These are phyloP conservation scores for Gnomoniopsis sp. DNA, from an alignment of 2,329 filamentous ascomycete genomes.

Conservation along the genomic window DNA sequence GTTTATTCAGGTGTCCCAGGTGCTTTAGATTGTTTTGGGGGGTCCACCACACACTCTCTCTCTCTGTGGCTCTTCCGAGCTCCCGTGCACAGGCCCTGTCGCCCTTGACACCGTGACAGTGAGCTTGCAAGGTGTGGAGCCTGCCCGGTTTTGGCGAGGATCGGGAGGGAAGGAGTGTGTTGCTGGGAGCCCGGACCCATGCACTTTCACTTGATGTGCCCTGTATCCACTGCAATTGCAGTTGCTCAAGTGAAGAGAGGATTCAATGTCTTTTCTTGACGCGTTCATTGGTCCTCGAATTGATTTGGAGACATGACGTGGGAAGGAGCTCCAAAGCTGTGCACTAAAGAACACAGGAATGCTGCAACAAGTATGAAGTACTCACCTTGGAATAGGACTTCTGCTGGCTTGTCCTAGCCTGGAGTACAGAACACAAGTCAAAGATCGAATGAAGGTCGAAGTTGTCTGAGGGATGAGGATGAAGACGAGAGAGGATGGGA, in stretches of 20 bases:
- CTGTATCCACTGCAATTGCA: neutral
- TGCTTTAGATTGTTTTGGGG: slow-evolving; percentile 2
- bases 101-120: neutral
- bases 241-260: neutral
- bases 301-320: neutral
- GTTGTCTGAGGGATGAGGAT: neutral
- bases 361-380: neutral
- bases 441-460: neutral
- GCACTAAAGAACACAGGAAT: neutral
- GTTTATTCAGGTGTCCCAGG: neutral
- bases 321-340: neutral
- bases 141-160: neutral
- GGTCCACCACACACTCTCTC: neutral
- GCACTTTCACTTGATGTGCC: neutral
- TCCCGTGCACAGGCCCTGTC: neutral
- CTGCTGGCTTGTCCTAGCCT: neutral
- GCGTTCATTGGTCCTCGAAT: neutral
- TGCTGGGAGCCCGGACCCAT: neutral
- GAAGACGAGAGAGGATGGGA: neutral
- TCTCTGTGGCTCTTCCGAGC: neutral
- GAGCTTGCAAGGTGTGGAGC: slow-evolving; percentile 1
- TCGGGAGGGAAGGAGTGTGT: neutral
- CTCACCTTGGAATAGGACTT: neutral
- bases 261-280: neutral
- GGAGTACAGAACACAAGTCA: neutral